A percentile compares a stretch with the other conserved stretches of the same genome.
phyloP scores from a whole-genome alignment of 768 basidiomycete species.

The Lactarius evosmus region DNA sequence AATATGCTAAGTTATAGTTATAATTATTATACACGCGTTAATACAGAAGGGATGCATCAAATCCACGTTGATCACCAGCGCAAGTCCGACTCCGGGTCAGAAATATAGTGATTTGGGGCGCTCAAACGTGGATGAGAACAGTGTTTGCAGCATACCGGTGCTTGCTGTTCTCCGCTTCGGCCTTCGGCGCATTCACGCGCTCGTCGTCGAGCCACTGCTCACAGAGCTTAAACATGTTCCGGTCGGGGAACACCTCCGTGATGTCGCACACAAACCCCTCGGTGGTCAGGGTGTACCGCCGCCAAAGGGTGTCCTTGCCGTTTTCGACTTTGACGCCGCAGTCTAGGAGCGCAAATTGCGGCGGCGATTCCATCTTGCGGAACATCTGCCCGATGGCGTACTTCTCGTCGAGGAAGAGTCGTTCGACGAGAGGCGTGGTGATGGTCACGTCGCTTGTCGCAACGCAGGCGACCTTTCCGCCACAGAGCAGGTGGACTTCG shows the following conservation, averaged over 20 bases:
- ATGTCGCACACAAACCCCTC: constrained; percentile 65
- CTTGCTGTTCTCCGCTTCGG: constrained; percentile 16
- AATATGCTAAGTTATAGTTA: neutral
- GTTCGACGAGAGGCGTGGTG: constrained; percentile 53
- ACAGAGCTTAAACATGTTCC: constrained; percentile 60
- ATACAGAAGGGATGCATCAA: no score
- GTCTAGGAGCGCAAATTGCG: constrained; percentile 54
- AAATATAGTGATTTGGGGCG: no score
- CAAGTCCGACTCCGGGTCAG: no score
- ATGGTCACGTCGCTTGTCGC: constrained; percentile 66
- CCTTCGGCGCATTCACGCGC: neutral
- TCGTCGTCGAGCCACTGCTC: constrained; percentile 52
- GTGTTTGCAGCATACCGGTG: constrained; percentile 19
- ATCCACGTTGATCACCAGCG: constrained; percentile 5
- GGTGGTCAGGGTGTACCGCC: constrained; percentile 55
- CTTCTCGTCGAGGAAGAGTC: constrained; percentile 61
- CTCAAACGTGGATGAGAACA: constrained; percentile 7
- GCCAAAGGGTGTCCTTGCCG: constrained; percentile 40
- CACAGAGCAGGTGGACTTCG: constrained; percentile 61
- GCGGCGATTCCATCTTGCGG: constrained; percentile 48
- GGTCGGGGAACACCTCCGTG: constrained; percentile 61
- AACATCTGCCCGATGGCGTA: constrained; percentile 70
- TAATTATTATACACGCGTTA: no score
- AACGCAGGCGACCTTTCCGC: constrained; percentile 51
- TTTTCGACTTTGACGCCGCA: constrained; percentile 42